Percentiles rank a stretch among this genome's conserved stretches.
Evolutionary conservation across 2,329 filamentous ascomycete species (phyloP).

Genomic region (Botrytis fabae): DNA sequence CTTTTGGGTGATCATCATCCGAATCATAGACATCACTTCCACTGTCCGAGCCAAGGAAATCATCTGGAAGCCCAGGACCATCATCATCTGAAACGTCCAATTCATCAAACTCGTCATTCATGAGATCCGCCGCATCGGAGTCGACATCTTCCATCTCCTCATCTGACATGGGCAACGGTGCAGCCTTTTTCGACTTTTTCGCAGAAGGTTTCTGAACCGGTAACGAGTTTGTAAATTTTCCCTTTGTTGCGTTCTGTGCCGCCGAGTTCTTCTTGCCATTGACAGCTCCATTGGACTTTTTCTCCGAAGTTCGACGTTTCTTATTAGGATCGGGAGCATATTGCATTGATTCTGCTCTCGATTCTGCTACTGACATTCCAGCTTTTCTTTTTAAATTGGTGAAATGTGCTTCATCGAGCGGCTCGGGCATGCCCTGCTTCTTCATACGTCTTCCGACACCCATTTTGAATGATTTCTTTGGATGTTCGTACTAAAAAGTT

Average conservation of each 20-base stretch:
- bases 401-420: slow-evolving; percentile 77
- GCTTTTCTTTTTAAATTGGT: slow-evolving; percentile 84
- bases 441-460: slow-evolving; percentile 90
- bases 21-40: slow-evolving; percentile 45
- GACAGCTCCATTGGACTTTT: slow-evolving; percentile 34
- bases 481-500: slow-evolving; percentile 14
- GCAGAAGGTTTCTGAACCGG: slow-evolving; percentile 40
- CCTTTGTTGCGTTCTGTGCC: slow-evolving; percentile 38
- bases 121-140: slow-evolving; percentile 50
- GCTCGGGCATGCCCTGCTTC: slow-evolving; percentile 86
- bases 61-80: slow-evolving; percentile 50
- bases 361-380: slow-evolving; percentile 62
- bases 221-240: slow-evolving; percentile 42
- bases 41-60: slow-evolving; percentile 52
- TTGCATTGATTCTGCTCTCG: slow-evolving; percentile 49
- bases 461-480: slow-evolving; percentile 57
- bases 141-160: slow-evolving; percentile 43
- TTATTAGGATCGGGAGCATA: slow-evolving; percentile 44
- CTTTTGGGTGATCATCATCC: slow-evolving; percentile 58
- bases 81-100: slow-evolving; percentile 40
- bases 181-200: slow-evolving; percentile 42
- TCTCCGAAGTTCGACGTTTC: slow-evolving; percentile 60
- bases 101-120: slow-evolving; percentile 47
- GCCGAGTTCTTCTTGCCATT: slow-evolving; percentile 39
- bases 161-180: slow-evolving; percentile 46